phyloP scores from a whole-genome alignment of 202 grass and related monocot species.

The Cymbopogon flexuosus region DNA sequence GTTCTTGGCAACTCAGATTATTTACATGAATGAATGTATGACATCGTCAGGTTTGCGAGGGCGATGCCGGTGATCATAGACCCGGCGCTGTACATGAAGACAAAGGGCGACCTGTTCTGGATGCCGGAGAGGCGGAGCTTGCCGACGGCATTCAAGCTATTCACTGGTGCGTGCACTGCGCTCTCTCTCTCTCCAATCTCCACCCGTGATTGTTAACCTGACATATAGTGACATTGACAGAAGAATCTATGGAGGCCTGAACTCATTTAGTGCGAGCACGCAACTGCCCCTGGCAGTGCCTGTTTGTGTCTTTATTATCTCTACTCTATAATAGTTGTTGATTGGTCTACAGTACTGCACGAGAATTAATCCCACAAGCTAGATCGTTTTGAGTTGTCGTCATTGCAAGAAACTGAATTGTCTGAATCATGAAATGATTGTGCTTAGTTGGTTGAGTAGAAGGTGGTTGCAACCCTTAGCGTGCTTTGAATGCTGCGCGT shows the following conservation, averaged over 20 bases:
- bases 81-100: constrained; percentile 67
- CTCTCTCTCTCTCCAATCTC: background rate
- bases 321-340: background rate
- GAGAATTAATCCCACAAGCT: background rate
- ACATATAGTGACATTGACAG: background rate
- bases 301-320: background rate
- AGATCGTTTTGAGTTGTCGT: background rate
- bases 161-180: constrained; percentile 36
- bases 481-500: background rate
- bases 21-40: background rate
- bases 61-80: constrained; percentile 84
- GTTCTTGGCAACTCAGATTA: background rate
- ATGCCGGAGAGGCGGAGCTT: constrained; percentile 51
- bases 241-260: background rate
- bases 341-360: background rate
- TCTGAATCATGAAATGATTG: background rate
- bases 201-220: background rate
- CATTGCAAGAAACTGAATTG: background rate
- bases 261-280: background rate
- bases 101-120: constrained; percentile 74
- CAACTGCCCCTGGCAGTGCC: background rate
- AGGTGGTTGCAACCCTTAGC: background rate
- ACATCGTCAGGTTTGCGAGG: constrained; percentile 48
- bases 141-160: constrained; percentile 83
- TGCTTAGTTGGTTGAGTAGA: background rate